These are phyloP conservation scores for Fusarium clavum DNA, from an alignment of 2,329 filamentous ascomycete genomes.

Conservation along the genomic window DNA sequence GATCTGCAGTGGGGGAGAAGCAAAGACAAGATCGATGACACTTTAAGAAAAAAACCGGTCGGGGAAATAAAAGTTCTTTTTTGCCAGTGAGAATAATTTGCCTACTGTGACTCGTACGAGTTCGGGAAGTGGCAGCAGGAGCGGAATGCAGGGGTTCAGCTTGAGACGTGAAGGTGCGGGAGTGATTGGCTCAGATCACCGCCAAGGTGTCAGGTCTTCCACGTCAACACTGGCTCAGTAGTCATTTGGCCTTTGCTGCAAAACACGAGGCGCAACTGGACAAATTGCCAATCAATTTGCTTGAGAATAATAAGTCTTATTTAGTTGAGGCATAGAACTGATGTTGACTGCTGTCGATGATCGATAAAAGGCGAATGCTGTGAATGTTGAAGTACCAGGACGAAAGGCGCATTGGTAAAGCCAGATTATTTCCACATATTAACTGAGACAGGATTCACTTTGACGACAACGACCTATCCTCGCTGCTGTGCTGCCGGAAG, in stretches of 20 bases:
- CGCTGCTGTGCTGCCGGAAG: too few relatives aligned
- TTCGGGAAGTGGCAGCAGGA: slow-evolving; percentile 10
- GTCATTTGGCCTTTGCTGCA: background rate
- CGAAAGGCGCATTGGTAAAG: background rate
- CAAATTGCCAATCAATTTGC: background rate
- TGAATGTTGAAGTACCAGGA: background rate
- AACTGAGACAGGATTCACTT: background rate
- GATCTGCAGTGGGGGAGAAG: background rate
- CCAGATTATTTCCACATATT: background rate
- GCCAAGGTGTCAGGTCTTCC: slow-evolving; percentile 28
- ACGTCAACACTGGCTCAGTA: slow-evolving; percentile 15
- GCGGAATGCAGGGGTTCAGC: slow-evolving; percentile 35
- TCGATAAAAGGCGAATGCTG: background rate
- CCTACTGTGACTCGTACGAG: slow-evolving; percentile 19
- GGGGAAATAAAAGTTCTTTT: background rate
- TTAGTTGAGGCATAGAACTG: background rate
- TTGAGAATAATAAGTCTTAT: background rate
- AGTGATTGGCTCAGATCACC: slow-evolving; percentile 24
- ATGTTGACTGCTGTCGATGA: background rate
- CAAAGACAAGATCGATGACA: background rate
- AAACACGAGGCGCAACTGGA: background rate
- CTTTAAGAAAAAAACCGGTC: background rate
- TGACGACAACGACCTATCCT: background rate
- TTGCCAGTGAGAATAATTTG: background rate
- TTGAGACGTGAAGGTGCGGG: slow-evolving; percentile 3